These are phyloP conservation scores for Rhodotorula toruloides DNA, from an alignment of 768 basidiomycete genomes.

Conservation along the genomic window DNA sequence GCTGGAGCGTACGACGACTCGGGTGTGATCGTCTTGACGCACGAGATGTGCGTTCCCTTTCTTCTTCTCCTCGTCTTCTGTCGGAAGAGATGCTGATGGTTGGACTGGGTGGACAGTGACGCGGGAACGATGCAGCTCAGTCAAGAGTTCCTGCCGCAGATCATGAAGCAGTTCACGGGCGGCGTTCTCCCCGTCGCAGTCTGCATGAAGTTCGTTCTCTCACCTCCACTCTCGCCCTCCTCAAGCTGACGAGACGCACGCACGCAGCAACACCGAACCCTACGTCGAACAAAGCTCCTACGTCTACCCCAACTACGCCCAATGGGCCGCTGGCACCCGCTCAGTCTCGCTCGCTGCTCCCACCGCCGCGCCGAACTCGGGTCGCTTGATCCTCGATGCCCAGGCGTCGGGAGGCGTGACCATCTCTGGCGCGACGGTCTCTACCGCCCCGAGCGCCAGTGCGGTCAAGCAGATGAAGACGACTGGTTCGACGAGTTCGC, in stretches of 20 bases:
- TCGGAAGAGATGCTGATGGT: neutral
- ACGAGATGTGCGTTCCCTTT: constrained; percentile 41
- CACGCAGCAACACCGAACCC: constrained; percentile 43
- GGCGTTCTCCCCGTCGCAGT: constrained; percentile 44
- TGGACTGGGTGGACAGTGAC: constrained; percentile 10
- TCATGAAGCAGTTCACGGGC: constrained; percentile 44
- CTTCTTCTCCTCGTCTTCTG: constrained; percentile 6
- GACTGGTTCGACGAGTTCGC: no score
- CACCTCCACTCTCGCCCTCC: neutral
- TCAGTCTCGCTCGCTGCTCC: constrained; percentile 29
- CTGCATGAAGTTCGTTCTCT: constrained; percentile 32
- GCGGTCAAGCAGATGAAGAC: no score
- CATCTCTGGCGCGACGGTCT: no score
- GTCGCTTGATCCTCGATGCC: no score
- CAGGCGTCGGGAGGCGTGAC: no score
- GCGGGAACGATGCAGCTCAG: constrained; percentile 47
- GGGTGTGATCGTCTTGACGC: constrained; percentile 45
- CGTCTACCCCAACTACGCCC: constrained; percentile 33
- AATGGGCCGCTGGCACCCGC: constrained; percentile 20
- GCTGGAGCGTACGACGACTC: constrained; percentile 42
- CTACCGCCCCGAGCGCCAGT: no score
- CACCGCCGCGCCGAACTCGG: constrained; percentile 15
- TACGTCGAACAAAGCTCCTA: constrained; percentile 42
- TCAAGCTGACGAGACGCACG: neutral
- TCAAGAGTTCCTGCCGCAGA: constrained; percentile 40